Conservation (phyloP, 352 stramenopile species). For the Phytophthora citrophthora region DNA sequence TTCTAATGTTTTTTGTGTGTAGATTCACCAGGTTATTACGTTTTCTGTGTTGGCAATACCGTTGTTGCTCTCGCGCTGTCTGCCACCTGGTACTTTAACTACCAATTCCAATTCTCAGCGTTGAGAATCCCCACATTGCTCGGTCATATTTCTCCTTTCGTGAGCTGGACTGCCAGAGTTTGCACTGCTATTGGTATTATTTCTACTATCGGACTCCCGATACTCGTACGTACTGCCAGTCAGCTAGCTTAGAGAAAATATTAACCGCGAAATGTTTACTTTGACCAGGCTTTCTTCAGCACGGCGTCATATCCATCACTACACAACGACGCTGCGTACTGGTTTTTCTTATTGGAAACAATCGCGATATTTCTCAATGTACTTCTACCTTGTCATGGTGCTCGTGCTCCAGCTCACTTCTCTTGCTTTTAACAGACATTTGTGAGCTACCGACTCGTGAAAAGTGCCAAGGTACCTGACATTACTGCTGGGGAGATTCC, state of each 20-base stretch:
- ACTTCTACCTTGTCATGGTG: background rate
- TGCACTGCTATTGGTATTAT: slow-evolving; percentile 40
- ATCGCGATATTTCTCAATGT: slow-evolving; percentile 69
- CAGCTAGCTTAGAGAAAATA: background rate
- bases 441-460: slow-evolving; percentile 37
- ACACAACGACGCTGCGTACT: slow-evolving; percentile 70
- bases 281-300: slow-evolving; percentile 63
- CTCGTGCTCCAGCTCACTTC: slow-evolving; percentile 3
- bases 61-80: slow-evolving; percentile 41
- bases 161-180: slow-evolving; percentile 25
- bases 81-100: slow-evolving; percentile 62
- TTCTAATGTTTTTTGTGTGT: background rate
- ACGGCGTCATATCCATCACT: slow-evolving; percentile 58
- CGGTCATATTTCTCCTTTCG: slow-evolving; percentile 33
- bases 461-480: slow-evolving; percentile 15
- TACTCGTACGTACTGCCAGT: slow-evolving; percentile 40
- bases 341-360: slow-evolving; percentile 73
- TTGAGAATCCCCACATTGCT: slow-evolving; percentile 41
- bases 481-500: slow-evolving; percentile 17
- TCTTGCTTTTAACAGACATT: slow-evolving; percentile 31
- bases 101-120: slow-evolving; percentile 53
- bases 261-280: background rate
- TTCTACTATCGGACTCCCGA: slow-evolving; percentile 59
- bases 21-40: slow-evolving; percentile 61
- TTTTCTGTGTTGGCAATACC: slow-evolving; percentile 56